Evolutionary conservation across 768 basidiomycete genomes (phyloP), one percentile per base, ranked within the genome.

Genomic region (Kwoniella shandongensis): DNA sequence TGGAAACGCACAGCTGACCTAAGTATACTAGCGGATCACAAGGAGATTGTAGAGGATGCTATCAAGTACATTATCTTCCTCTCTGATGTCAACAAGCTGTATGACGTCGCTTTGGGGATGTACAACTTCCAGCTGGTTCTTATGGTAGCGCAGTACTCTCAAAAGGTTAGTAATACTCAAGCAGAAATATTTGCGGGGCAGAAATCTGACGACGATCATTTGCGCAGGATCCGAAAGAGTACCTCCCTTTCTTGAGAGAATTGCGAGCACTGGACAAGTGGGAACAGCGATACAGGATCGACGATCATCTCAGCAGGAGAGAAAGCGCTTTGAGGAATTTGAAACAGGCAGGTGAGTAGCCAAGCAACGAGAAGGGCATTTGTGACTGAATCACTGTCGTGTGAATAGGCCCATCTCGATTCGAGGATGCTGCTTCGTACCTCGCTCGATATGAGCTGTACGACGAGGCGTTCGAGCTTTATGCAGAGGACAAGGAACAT

Each of bases 1-100:
- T 6, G 8, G 29, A 15, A 8, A 2, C 12, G 1, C n/a, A 20
- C 1, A 36, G 54, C 41, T 56, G 36, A 57, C 44, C 13, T 42
- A 17, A 47, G 5, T 18, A 26, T 20, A 27, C 23, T 23, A 40
- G 54, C 23, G 73, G 82, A 80, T 8, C 82, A 89, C 61, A 84
- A 88, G 0, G 81, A 84, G 25, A 76, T 91, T 2, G 89, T 96
- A 13, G 93, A 99, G 71, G 93, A 97, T 57, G 96, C 96, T 5
- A 88, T 98, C 68, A 97, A 93, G 73, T 99, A 98, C 71, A 87
- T 98, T 74, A 97, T 98, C 75, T 99, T 98, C 81, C 83, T 99
- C 29, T 90, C 91, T 18, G 91, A 98, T 65, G 91, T 91, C 0
- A 85, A 98, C 67, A 81, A 81, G 42, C 81, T 99, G 3, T 98